phyloP scores from a whole-genome alignment of 805 yeast species.

The Groenewaldozyma tartarivorans region DNA sequence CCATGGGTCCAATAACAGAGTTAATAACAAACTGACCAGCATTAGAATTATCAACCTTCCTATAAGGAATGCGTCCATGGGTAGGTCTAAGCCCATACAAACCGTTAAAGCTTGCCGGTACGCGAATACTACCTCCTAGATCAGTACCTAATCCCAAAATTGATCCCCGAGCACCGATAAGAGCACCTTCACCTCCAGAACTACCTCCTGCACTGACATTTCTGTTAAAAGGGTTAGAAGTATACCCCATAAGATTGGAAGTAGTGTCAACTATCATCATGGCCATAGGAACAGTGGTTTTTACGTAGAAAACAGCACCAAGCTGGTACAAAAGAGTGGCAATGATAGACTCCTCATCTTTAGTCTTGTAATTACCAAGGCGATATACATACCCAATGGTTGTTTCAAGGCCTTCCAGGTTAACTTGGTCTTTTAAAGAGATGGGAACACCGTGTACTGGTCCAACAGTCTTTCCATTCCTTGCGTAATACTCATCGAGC shows the following conservation, averaged over 20 bases:
- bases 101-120: constrained; percentile 38
- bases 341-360: constrained; percentile 26
- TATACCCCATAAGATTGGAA: constrained; percentile 37
- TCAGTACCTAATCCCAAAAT: constrained; percentile 47
- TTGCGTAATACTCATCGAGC: constrained; percentile 41
- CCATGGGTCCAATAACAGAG: constrained; percentile 42
- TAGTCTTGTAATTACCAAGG: background rate
- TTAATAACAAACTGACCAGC: constrained; percentile 32
- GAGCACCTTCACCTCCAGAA: constrained; percentile 47
- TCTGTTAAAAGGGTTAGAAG: constrained; percentile 38
- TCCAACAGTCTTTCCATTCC: constrained; percentile 43
- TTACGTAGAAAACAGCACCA: constrained; percentile 48
- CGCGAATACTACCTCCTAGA: constrained; percentile 44
- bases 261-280: constrained; percentile 41
- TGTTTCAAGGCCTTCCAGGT: constrained; percentile 41
- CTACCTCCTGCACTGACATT: constrained; percentile 43
- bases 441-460: constrained; percentile 62
- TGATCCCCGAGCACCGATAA: constrained; percentile 35
- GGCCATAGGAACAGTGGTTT: constrained; percentile 46
- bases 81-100: constrained; percentile 42
- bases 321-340: constrained; percentile 32
- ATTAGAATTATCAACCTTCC: constrained; percentile 18
- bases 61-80: constrained; percentile 26
- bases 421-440: constrained; percentile 45
- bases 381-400: constrained; percentile 33